Percentiles rank a stretch among this genome's conserved stretches.
These are phyloP conservation scores for Punctularia strigosozonata DNA, from an alignment of 768 basidiomycete species.

Conservation along the genomic window DNA sequence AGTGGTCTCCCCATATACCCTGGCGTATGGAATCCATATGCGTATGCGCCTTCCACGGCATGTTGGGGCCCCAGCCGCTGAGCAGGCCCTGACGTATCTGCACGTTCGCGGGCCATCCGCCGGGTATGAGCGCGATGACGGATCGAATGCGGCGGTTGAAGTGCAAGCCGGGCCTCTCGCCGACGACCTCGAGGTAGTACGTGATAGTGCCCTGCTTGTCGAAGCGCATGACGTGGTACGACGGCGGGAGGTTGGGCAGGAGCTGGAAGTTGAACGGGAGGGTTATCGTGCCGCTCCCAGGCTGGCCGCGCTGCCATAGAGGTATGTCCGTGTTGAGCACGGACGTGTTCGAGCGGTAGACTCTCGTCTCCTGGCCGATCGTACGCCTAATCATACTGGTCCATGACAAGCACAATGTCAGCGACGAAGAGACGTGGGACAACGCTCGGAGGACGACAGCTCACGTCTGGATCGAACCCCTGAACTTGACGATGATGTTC, in stretches of 20 bases:
- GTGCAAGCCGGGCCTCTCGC: constrained; percentile 9
- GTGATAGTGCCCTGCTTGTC: constrained; percentile 8
- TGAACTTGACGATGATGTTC: constrained; percentile 11
- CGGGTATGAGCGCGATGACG: constrained; percentile 10
- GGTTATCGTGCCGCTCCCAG: constrained; percentile 5
- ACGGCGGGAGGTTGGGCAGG: constrained; percentile 9
- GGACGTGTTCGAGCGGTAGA: constrained; percentile 4
- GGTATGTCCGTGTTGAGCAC: constrained; percentile 6
- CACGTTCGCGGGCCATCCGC: too few relatives aligned
- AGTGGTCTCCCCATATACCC: constrained; percentile 11
- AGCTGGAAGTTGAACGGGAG: constrained; percentile 13
- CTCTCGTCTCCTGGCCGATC: constrained; percentile 1
- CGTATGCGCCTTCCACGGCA: constrained; percentile 8
- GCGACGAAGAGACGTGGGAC: too few relatives aligned
- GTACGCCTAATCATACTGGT: constrained; percentile 6
- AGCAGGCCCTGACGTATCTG: constrained; percentile 6
- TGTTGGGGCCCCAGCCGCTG: constrained; percentile 7
- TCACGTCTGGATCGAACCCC: constrained; percentile 12
- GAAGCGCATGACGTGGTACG: constrained; percentile 8
- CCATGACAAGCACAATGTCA: too few relatives aligned
- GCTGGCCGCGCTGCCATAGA: constrained; percentile 8
- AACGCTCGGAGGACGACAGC: too few relatives aligned
- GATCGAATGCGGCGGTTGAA: constrained; percentile 6
- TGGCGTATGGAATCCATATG: constrained; percentile 7
- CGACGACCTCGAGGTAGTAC: constrained; percentile 12